Percentiles rank a stretch among this genome's conserved stretches.
These are phyloP conservation scores for Gryganskiella cystojenkinii DNA, from an alignment of 192 early-diverging fungal genomes.

Conservation along the genomic window DNA sequence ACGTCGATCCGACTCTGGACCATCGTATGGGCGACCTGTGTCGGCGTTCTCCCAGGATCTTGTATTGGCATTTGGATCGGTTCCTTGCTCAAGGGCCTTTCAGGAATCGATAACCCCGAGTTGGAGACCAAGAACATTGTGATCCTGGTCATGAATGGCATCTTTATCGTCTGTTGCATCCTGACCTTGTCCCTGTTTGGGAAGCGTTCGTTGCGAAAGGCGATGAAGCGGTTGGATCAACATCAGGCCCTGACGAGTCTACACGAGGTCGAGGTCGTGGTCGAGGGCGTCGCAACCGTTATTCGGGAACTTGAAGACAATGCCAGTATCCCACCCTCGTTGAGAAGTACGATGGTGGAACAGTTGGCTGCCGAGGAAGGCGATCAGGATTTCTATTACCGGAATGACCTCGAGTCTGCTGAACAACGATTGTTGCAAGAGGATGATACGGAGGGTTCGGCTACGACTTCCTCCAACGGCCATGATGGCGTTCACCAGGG, in stretches of 20 bases:
- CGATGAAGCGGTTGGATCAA: conserved; percentile 44
- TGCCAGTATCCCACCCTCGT: neutral
- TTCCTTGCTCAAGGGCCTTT: conserved; percentile 53
- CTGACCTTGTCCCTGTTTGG: conserved; percentile 55
- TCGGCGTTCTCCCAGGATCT: conserved; percentile 55
- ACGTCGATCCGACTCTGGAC: conserved; percentile 51
- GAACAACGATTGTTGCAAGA: neutral
- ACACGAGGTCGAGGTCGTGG: conserved; percentile 1
- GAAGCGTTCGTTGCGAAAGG: conserved; percentile 55
- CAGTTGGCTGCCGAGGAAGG: conserved; percentile 7
- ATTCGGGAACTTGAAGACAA: conserved; percentile 5
- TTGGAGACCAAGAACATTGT: conserved; percentile 53
- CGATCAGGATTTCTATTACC: neutral
- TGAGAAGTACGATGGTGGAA: neutral
- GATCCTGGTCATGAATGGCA: conserved; percentile 54
- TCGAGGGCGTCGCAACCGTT: conserved; percentile 7
- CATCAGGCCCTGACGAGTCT: conserved; percentile 12
- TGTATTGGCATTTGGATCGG: conserved; percentile 61
- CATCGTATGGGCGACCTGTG: conserved; percentile 47
- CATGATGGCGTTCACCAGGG: neutral
- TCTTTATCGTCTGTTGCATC: conserved; percentile 53
- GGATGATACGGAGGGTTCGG: too few relatives aligned
- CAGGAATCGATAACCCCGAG: conserved; percentile 56
- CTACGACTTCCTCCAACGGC: too few relatives aligned
- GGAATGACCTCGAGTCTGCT: neutral